A percentile compares a stretch with the other conserved stretches of the same genome.
phyloP scores from a whole-genome alignment of 306 rosid genomes.

The Medicago arabica region DNA sequence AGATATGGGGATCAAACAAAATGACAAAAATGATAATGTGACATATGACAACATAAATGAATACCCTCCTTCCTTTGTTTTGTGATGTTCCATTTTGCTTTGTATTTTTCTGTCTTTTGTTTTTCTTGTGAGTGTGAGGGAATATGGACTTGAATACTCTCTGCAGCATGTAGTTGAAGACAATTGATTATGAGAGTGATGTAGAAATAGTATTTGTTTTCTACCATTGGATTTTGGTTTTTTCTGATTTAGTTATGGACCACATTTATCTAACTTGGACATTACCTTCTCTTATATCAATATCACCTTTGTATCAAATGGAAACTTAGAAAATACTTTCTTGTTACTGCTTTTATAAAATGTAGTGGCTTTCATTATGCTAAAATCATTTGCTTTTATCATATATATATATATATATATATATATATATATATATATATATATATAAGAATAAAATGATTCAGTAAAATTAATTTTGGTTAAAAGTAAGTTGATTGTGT shows the following conservation, averaged over 20 bases:
- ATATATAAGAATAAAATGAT: no score
- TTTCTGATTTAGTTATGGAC: not conserved
- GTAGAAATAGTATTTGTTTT: not conserved
- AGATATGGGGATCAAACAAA: not conserved
- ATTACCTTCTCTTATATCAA: not conserved
- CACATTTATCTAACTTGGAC: slow-evolving; percentile 8
- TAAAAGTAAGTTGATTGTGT: no score
- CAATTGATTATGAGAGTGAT: not conserved
- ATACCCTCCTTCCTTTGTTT: not conserved
- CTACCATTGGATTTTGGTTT: not conserved
- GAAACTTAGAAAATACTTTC: not conserved
- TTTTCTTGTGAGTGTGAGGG: not conserved
- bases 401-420: no score
- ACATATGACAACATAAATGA: not conserved
- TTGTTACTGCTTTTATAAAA: not conserved
- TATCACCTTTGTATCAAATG: not conserved
- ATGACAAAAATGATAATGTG: not conserved
- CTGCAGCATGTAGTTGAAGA: not conserved
- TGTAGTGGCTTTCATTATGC: not conserved
- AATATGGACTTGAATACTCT: not conserved
- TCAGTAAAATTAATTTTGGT: not conserved
- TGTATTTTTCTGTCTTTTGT: not conserved
- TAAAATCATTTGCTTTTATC: not conserved
- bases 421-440: no score
- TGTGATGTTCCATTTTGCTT: not conserved